Conservation (phyloP, 2,329 filamentous ascomycete species). For the Colletotrichum euphorbiae region DNA sequence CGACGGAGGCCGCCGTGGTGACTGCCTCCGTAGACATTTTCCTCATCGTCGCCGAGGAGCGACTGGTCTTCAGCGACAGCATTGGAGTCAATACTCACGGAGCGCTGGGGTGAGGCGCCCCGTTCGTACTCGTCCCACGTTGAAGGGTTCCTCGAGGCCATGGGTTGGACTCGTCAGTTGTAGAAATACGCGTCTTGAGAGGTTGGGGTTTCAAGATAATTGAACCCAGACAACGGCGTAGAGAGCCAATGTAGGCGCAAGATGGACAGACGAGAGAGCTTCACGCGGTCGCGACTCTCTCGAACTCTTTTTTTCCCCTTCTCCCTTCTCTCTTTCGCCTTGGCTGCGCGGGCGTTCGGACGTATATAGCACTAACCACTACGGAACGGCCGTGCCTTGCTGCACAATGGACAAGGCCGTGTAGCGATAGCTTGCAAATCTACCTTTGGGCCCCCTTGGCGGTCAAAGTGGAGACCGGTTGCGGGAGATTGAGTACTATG, state of each 20-base stretch:
- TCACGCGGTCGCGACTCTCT: conserved; percentile 20
- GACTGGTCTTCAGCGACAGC: conserved; percentile 59
- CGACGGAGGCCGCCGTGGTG: conserved; percentile 44
- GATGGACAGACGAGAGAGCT: background rate
- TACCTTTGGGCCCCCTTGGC: conserved; percentile 19
- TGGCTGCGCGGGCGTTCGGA: conserved; percentile 23
- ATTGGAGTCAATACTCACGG: conserved; percentile 56
- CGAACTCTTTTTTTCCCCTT: too few relatives aligned
- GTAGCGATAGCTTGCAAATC: conserved; percentile 32
- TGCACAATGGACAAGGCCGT: conserved; percentile 23
- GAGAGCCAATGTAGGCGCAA: background rate
- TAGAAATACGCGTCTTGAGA: background rate
- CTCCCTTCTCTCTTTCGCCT: background rate
- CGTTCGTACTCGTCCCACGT: conserved; percentile 62
- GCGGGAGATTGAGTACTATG: conserved; percentile 39
- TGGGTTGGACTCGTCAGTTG: conserved; percentile 9
- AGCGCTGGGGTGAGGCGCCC: conserved; percentile 52
- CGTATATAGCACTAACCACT: conserved; percentile 21
- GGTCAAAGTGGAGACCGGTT: conserved; percentile 32
- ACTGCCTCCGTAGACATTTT: conserved; percentile 46
- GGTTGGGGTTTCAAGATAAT: background rate
- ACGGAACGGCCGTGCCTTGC: conserved; percentile 10
- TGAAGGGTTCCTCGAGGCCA: conserved; percentile 51
- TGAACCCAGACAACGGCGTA: background rate
- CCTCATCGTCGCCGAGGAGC: conserved; percentile 55